These are phyloP conservation scores for Candida sithepensis DNA, from an alignment of 805 yeast species.

Conservation along the genomic window DNA sequence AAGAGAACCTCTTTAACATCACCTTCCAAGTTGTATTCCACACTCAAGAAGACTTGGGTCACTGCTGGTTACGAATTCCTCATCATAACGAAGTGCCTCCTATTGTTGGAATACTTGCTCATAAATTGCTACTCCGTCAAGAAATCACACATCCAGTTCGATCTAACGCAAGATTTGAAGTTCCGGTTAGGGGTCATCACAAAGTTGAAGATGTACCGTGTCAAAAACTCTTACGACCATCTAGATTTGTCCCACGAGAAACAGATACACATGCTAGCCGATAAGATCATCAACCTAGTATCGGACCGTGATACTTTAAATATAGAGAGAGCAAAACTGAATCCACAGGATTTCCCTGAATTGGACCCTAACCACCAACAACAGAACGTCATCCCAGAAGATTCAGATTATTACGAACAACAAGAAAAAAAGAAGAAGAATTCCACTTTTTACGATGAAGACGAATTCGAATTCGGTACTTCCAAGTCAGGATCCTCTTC, in stretches of 20 bases:
- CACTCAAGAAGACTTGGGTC: constrained; percentile 24
- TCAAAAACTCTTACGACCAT: constrained; percentile 20
- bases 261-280: constrained; percentile 17
- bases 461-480: constrained; percentile 8
- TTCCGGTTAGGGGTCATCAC: constrained; percentile 12
- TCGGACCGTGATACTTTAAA: constrained; percentile 10
- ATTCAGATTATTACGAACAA: neutral
- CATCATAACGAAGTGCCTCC: constrained; percentile 25
- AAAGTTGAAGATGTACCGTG: constrained; percentile 12
- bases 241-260: constrained; percentile 22
- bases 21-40: constrained; percentile 8
- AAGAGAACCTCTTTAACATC: neutral
- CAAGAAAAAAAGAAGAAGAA: constrained; percentile 1
- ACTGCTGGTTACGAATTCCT: constrained; percentile 29
- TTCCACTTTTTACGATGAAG: constrained; percentile 17
- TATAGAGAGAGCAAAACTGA: constrained; percentile 12
- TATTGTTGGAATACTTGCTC: constrained; percentile 23
- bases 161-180: constrained; percentile 18
- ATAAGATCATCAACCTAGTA: constrained; percentile 12
- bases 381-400: neutral
- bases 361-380: neutral
- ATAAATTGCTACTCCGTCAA: constrained; percentile 22
- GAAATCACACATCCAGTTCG: constrained; percentile 14
- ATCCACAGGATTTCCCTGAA: constrained; percentile 12
- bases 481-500: neutral